These are phyloP conservation scores for Citrullus colocynthis DNA, from an alignment of 306 rosid species.

Conservation along the genomic window DNA sequence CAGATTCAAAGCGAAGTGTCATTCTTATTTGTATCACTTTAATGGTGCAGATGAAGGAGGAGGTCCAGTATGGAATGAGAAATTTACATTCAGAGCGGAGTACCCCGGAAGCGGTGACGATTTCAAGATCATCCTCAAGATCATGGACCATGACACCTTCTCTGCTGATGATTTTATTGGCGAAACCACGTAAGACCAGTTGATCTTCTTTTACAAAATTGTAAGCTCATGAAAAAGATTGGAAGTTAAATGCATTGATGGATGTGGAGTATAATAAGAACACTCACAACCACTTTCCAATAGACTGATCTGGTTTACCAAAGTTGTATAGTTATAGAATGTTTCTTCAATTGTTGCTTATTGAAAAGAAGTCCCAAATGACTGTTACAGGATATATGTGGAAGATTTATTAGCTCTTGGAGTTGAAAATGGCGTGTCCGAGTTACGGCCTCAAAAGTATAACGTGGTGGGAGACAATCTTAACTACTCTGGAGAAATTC, in stretches of 20 bases:
- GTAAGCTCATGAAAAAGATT: neutral
- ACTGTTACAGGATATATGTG: conserved; percentile 27
- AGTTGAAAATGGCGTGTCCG: conserved; percentile 44
- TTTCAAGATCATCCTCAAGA: conserved; percentile 48
- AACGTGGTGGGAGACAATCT: conserved; percentile 38
- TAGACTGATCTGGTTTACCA: neutral
- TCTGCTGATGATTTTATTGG: conserved; percentile 63
- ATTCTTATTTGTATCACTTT: neutral
- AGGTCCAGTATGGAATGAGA: conserved; percentile 75
- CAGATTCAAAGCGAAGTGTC: neutral
- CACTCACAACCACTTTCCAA: neutral
- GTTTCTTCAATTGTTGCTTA: neutral
- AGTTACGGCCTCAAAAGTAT: conserved; percentile 39
- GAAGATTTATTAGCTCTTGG: conserved; percentile 54
- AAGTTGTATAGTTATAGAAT: neutral
- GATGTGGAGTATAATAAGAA: neutral
- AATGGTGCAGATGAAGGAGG: conserved; percentile 49
- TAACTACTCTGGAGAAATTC: conserved; percentile 59
- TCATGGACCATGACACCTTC: conserved; percentile 74
- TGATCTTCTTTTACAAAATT: neutral
- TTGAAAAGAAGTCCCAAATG: neutral
- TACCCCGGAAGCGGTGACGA: conserved; percentile 66
- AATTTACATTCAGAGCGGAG: conserved; percentile 49
- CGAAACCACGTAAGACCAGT: conserved; percentile 45
- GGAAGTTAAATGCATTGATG: neutral